Conservation (phyloP, 2,329 filamentous ascomycete genomes). For the Epichloe elymi region DNA sequence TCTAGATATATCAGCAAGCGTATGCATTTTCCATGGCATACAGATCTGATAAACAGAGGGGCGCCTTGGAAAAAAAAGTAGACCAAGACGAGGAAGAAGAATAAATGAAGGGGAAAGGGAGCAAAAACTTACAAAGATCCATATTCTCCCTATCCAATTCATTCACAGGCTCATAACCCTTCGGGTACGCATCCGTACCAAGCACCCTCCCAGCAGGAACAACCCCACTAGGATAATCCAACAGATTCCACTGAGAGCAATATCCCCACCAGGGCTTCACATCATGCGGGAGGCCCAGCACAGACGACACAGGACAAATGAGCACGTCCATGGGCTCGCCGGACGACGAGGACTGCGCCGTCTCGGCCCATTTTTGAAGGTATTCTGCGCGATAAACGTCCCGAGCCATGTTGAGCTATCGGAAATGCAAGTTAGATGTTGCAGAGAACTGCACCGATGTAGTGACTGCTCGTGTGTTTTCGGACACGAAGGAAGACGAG, state of each 20-base stretch:
- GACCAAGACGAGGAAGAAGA: no score
- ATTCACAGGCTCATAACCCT: constrained; percentile 6
- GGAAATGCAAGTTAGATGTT: not conserved
- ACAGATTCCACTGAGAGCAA: constrained; percentile 53
- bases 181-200: constrained; percentile 6
- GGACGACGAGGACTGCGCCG: constrained; percentile 12
- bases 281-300: constrained; percentile 32
- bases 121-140: constrained; percentile 7
- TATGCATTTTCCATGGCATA: no score
- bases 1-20: constrained; percentile 3
- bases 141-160: constrained; percentile 9
- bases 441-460: no score
- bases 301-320: constrained; percentile 44
- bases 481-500: no score
- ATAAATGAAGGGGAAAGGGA: not conserved
- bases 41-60: no score
- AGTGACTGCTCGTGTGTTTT: no score
- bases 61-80: no score
- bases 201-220: constrained; percentile 8
- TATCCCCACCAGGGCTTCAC: constrained; percentile 46
- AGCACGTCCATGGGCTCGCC: constrained; percentile 41
- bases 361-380: constrained; percentile 24
- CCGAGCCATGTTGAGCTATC: constrained; percentile 21
- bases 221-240: constrained; percentile 43
- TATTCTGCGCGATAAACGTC: constrained; percentile 27